Percentiles rank a stretch among this genome's conserved stretches.
Evolutionary conservation across 495 filamentous ascomycete species (phyloP).

Genomic region (Aspergillus homomorphus): DNA sequence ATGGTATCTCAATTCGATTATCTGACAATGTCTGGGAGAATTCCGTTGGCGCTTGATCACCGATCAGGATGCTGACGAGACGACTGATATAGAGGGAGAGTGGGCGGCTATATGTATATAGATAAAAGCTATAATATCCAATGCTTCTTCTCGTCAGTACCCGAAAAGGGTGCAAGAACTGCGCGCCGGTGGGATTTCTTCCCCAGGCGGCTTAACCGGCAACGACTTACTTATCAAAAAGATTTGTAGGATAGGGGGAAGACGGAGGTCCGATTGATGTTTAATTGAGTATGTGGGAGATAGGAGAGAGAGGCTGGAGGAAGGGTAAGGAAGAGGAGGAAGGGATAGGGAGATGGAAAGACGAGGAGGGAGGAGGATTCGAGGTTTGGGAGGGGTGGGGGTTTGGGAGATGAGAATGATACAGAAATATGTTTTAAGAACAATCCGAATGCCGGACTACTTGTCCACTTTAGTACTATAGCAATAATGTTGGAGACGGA

Average conservation of each 20-base stretch:
- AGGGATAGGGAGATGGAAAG: constrained; percentile 18
- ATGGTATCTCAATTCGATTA: constrained; percentile 46
- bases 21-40: neutral
- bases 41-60: neutral
- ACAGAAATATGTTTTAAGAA: constrained; percentile 5
- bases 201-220: neutral
- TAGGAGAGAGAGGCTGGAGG: neutral
- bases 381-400: constrained; percentile 23
- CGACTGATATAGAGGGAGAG: neutral
- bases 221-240: neutral
- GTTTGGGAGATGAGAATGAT: constrained; percentile 19
- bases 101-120: neutral
- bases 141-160: neutral
- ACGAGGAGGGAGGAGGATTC: constrained; percentile 21
- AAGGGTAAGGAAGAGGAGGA: constrained; percentile 23
- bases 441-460: constrained; percentile 1
- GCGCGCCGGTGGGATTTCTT: neutral
- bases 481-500: neutral
- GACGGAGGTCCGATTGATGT: neutral
- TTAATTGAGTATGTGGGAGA: neutral
- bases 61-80: neutral
- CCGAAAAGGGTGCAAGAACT: neutral
- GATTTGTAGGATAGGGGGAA: neutral
- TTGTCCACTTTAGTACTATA: constrained; percentile 3
- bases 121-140: neutral